A percentile compares a stretch with the other conserved stretches of the same genome.
Conservation (phyloP, 148 eudicot genomes). For the Camellia granthamiana region DNA sequence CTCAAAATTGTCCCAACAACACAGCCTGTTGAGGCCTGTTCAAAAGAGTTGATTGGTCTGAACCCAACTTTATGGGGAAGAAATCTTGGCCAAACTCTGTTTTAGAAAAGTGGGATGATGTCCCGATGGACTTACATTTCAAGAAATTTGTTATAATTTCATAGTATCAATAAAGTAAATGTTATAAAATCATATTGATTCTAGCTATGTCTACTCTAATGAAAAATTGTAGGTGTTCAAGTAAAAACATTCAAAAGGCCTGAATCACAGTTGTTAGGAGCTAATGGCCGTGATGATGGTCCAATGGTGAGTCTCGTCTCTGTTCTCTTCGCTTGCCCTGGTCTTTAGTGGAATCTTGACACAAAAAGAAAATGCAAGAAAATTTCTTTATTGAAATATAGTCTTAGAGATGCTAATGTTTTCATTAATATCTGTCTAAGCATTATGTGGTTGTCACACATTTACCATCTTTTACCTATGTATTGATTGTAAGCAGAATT, state of each 20-base stretch:
- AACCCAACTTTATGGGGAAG: not conserved
- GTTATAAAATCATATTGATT: not conserved
- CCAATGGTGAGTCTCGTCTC: constrained; percentile 57
- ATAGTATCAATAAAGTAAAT: not conserved
- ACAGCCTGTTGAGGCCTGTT: not conserved
- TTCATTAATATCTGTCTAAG: not conserved
- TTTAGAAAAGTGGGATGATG: not conserved
- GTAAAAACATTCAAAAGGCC: constrained; percentile 76
- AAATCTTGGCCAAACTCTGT: not conserved
- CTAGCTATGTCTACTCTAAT: not conserved
- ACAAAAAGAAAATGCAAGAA: not conserved
- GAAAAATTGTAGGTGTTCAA: constrained; percentile 42
- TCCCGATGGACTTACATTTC: not conserved
- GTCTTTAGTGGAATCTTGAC: not conserved
- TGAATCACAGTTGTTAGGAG: constrained; percentile 74
- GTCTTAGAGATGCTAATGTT: not conserved
- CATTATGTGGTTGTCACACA: not conserved
- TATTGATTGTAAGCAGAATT: not conserved
- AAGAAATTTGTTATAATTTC: not conserved
- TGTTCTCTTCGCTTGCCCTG: not conserved
- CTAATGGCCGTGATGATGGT: constrained; percentile 98
- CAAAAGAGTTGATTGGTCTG: not conserved
- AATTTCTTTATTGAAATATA: not conserved
- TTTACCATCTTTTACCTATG: not conserved
- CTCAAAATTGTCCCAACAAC: not conserved